Conservation (phyloP, 176 grass and related monocot species). For the Saccharum officinarum region DNA sequence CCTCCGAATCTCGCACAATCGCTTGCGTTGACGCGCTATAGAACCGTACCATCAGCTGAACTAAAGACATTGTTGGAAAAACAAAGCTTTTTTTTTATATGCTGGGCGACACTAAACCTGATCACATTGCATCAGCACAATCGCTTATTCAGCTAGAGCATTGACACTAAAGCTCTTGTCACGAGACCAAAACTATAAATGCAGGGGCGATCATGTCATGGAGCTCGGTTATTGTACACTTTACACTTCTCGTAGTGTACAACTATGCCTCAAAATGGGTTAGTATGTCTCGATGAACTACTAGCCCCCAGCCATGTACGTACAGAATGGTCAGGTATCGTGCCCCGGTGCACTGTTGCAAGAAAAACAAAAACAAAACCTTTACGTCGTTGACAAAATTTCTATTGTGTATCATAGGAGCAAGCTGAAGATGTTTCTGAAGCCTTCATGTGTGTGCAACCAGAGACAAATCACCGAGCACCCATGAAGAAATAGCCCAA, state of each 20-base stretch:
- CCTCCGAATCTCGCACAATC: too few relatives aligned
- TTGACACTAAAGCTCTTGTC: too few relatives aligned
- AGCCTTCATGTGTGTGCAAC: background rate
- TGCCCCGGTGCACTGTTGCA: background rate
- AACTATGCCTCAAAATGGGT: conserved; percentile 20
- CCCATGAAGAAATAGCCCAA: conserved; percentile 27
- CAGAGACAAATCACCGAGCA: background rate
- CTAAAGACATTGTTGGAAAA: too few relatives aligned
- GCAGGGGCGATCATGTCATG: background rate
- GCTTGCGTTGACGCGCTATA: too few relatives aligned
- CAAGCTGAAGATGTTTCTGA: background rate
- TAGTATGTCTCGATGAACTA: background rate
- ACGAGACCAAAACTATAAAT: background rate
- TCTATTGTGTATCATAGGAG: background rate
- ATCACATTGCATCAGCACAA: background rate
- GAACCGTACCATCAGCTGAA: too few relatives aligned
- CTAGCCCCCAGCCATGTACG: conserved; percentile 18
- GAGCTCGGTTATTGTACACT: conserved; percentile 4
- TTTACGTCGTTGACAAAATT: conserved; percentile 1
- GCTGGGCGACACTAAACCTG: background rate
- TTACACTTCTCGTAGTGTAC: conserved; percentile 28
- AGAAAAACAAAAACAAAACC: background rate
- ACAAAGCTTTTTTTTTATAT: background rate
- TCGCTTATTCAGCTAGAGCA: background rate
- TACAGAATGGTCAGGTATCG: conserved; percentile 2